Evolutionary conservation across 257 asterid species (phyloP), one percentile per base, ranked within the genome.

Genomic region (Osmanthus fragrans): DNA sequence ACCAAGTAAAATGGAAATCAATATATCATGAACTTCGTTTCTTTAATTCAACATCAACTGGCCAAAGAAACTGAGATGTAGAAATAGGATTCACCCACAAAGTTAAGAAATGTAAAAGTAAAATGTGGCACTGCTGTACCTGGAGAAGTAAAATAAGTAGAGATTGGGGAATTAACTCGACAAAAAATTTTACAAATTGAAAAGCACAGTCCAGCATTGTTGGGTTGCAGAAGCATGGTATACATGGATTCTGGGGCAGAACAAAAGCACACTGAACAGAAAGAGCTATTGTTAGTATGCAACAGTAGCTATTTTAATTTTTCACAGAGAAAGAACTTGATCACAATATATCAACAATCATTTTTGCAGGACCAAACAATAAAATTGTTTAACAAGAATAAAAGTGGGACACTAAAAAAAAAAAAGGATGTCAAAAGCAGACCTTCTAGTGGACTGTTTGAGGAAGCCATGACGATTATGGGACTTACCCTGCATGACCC

Each of bases 201-300:
- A 54, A 73, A 15, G 32, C 0, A 4, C 13, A 45, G 73, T 68
- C 2, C 32, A 49, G 51, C 73, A 56, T 40, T 58, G 64, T 45
- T 56, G 36, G 34, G 78, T 78, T 67, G 68, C 73, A 42, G 74
- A 77, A 69, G 76, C 77, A 16, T 32, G 78, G 63, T 21, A 47
- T 81, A 72, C 51, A 3, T 42, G 51, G 51, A 42, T 42, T 11
- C 18, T 42, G 51, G 51, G 51, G 51, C 16, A 42, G 51, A 42
- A 42, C 51, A 42, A 42, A 42, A 42, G 49, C 16, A 42, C 84
- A 81, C 94, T 88, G 92, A 88, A 77, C 65, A 34, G 27, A 79
- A 36, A 80, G 5, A 69, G 47, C 39, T 58, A 33, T 15, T 25
- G 34, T 78, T 25, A 80, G 66, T 16, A 25, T 23, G 19, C 45